phyloP scores from a whole-genome alignment of 2,329 filamentous ascomycete species.

The Sclerotinia borealis region DNA sequence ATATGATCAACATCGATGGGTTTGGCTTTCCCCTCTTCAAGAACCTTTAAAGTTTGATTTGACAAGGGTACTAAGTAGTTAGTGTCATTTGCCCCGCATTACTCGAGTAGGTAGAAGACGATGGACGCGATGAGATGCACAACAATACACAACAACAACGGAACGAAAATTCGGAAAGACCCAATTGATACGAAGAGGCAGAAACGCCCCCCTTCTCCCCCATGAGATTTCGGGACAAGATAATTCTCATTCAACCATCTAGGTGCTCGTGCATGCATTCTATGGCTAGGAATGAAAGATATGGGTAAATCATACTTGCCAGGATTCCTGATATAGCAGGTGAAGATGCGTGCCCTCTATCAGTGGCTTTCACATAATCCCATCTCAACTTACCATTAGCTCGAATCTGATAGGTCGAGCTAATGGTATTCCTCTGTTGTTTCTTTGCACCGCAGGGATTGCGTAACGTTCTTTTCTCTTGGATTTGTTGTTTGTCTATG shows the following conservation, averaged over 20 bases:
- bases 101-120: too few relatives aligned
- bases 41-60: not conserved
- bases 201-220: not conserved
- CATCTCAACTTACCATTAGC: not conserved
- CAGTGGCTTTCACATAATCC: not conserved
- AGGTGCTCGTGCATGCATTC: slow-evolving; percentile 19
- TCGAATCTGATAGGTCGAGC: not conserved
- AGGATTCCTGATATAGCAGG: slow-evolving; percentile 2
- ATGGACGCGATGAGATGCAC: too few relatives aligned
- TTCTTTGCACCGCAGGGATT: not conserved
- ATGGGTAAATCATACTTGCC: slow-evolving; percentile 16
- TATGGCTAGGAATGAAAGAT: slow-evolving; percentile 19
- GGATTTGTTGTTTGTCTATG: not conserved
- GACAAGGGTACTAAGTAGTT: not conserved
- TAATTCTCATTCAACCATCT: not conserved
- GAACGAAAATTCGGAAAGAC: not conserved
- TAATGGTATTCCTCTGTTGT: too few relatives aligned
- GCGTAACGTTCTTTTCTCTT: not conserved
- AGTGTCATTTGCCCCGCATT: not conserved
- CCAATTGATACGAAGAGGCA: not conserved
- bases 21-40: not conserved
- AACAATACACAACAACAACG: too few relatives aligned
- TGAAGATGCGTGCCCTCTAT: not conserved
- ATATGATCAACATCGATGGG: not conserved
- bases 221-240: not conserved